Evolutionary conservation across 2,329 filamentous ascomycete species (phyloP).

Genomic region (Colletotrichum sp.): DNA sequence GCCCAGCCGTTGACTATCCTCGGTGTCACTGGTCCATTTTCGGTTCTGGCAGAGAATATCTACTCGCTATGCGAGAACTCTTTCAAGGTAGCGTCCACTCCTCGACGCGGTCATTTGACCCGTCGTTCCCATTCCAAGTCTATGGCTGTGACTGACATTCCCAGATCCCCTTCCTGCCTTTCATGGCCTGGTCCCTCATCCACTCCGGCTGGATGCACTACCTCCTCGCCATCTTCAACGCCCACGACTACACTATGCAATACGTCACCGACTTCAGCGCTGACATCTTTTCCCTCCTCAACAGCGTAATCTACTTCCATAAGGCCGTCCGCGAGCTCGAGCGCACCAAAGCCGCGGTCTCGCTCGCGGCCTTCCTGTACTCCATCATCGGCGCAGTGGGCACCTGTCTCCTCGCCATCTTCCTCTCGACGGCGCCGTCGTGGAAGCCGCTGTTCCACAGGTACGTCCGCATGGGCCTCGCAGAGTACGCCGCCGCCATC

Average conservation of each 20-base stretch:
- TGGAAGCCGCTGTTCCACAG: constrained; percentile 68
- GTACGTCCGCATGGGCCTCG: constrained; percentile 64
- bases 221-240: constrained; percentile 68
- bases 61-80: constrained; percentile 60
- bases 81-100: constrained; percentile 51
- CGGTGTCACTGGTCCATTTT: constrained; percentile 70
- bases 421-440: constrained; percentile 64
- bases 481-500: constrained; percentile 70
- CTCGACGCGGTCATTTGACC: not conserved
- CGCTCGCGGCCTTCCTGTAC: constrained; percentile 68
- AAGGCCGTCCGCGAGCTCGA: constrained; percentile 70
- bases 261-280: constrained; percentile 72
- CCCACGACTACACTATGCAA: constrained; percentile 73
- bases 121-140: not conserved
- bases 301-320: constrained; percentile 73
- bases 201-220: constrained; percentile 71
- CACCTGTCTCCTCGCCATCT: constrained; percentile 66
- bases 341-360: constrained; percentile 59
- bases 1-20: constrained; percentile 70
- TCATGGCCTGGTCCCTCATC: constrained; percentile 73
- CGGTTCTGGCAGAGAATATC: constrained; percentile 70
- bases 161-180: constrained; percentile 64
- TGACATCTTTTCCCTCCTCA: constrained; percentile 70
- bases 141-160: not conserved
- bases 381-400: constrained; percentile 68